Evolutionary conservation across 352 stramenopile species (phyloP).

Genomic region (Poterioochromonas sp.): DNA sequence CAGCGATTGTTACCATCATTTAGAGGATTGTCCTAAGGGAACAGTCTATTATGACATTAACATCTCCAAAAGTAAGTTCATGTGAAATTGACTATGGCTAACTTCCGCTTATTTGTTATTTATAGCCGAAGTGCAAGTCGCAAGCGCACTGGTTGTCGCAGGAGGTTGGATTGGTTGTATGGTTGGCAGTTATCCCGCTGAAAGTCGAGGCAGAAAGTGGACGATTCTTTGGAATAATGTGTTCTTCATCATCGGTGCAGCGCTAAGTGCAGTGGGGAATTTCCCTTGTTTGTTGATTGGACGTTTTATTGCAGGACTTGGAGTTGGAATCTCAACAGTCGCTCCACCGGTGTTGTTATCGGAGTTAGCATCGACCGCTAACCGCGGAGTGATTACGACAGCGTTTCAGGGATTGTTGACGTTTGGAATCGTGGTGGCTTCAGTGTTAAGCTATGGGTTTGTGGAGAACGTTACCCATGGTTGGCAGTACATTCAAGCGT

Average conservation of each 20-base stretch:
- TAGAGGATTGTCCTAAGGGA: not conserved
- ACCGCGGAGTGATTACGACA: constrained; percentile 63
- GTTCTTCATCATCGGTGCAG: constrained; percentile 34
- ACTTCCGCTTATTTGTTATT: not conserved
- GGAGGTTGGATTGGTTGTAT: constrained; percentile 31
- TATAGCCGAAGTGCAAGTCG: constrained; percentile 3
- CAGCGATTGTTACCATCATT: not conserved
- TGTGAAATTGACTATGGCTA: not conserved
- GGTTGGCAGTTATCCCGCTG: not conserved
- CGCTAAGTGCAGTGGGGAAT: constrained; percentile 20
- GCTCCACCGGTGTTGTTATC: constrained; percentile 66
- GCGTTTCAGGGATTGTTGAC: constrained; percentile 71
- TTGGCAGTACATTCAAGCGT: constrained; percentile 56
- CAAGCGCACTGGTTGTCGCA: constrained; percentile 14
- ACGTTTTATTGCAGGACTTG: constrained; percentile 3
- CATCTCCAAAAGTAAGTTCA: not conserved
- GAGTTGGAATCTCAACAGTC: constrained; percentile 59
- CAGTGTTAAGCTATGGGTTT: constrained; percentile 62
- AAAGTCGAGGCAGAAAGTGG: constrained; percentile 15
- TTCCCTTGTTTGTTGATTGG: constrained; percentile 20
- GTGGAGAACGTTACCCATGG: constrained; percentile 62
- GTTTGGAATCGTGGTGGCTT: constrained; percentile 67
- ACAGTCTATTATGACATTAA: constrained; percentile 27
- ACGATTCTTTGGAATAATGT: constrained; percentile 12
- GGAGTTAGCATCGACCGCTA: constrained; percentile 58